Evolutionary conservation across 2,329 filamentous ascomycete genomes (phyloP).

Genomic region (Aspergillus cejpii): DNA sequence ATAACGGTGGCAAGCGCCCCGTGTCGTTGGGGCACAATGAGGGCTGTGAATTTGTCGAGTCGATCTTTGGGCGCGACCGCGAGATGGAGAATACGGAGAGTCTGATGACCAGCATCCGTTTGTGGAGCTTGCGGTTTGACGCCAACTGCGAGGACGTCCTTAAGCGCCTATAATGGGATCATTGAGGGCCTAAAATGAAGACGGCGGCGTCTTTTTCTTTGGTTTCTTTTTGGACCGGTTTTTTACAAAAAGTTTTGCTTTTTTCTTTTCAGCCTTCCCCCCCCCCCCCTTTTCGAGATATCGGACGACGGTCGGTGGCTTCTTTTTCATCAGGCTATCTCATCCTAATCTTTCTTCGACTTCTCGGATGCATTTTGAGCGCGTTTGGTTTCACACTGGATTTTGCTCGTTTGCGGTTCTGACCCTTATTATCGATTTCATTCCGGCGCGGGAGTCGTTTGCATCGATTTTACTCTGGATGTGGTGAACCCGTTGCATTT

Average conservation of each 20-base stretch:
- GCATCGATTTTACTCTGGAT: constrained; percentile 11
- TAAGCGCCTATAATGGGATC: no score
- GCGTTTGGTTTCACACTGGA: constrained; percentile 29
- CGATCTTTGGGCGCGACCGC: constrained; percentile 85
- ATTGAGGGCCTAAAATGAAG: no score
- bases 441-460: constrained; percentile 21
- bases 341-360: constrained; percentile 8
- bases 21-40: constrained; percentile 81
- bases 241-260: constrained; percentile 10
- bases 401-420: constrained; percentile 24
- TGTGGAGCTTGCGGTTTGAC: constrained; percentile 92
- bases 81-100: constrained; percentile 86
- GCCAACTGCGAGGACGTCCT: constrained; percentile 93
- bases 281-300: neutral
- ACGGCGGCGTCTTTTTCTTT: neutral
- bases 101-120: constrained; percentile 79
- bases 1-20: constrained; percentile 54
- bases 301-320: neutral
- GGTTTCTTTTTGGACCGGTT: neutral
- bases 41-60: constrained; percentile 91
- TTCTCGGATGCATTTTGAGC: constrained; percentile 33
- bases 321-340: constrained; percentile 3
- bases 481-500: constrained; percentile 26
- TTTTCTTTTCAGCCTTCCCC: neutral
- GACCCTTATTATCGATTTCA: constrained; percentile 10